These are phyloP conservation scores for Aquilaria agallochum DNA, from an alignment of 441 rosid genomes.

Conservation along the genomic window DNA sequence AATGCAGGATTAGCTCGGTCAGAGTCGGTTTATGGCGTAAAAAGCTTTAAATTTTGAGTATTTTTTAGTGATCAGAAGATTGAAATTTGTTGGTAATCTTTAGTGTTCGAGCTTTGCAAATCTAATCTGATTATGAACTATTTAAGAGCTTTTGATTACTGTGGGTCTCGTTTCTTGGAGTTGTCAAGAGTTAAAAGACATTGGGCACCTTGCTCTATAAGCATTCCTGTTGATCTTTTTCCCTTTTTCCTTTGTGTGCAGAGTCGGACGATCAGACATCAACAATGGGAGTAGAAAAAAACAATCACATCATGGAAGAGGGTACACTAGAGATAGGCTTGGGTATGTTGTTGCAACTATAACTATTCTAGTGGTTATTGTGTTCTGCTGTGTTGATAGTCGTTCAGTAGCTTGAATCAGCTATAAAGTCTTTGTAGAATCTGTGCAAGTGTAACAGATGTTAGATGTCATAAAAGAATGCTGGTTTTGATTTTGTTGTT, in stretches of 20 bases:
- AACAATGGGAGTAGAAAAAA: conserved; percentile 46
- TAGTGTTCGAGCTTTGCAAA: too few species aligned
- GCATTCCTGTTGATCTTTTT: background rate
- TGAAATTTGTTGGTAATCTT: too few species aligned
- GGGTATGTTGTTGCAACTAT: conserved; percentile 43
- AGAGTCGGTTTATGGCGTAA: too few species aligned
- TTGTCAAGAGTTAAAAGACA: too few species aligned
- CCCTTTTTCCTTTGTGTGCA: conserved; percentile 3
- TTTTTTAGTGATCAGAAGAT: too few species aligned
- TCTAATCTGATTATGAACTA: too few species aligned
- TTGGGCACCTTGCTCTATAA: too few species aligned
- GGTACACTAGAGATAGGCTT: conserved; percentile 86
- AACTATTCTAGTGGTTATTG: background rate
- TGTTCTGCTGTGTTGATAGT: background rate
- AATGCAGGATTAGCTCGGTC: too few species aligned
- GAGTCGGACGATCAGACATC: conserved; percentile 9
- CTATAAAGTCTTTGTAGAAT: background rate
- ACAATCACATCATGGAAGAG: conserved; percentile 56
- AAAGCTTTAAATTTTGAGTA: too few species aligned
- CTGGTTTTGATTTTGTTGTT: background rate
- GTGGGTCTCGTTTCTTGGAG: too few species aligned
- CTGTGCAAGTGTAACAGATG: background rate
- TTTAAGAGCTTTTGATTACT: too few species aligned
- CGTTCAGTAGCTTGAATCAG: background rate
- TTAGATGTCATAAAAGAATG: background rate